Percentiles rank a stretch among this genome's conserved stretches.
Conservation (phyloP, 2,329 filamentous ascomycete species). For the Diaporthe destruens region DNA sequence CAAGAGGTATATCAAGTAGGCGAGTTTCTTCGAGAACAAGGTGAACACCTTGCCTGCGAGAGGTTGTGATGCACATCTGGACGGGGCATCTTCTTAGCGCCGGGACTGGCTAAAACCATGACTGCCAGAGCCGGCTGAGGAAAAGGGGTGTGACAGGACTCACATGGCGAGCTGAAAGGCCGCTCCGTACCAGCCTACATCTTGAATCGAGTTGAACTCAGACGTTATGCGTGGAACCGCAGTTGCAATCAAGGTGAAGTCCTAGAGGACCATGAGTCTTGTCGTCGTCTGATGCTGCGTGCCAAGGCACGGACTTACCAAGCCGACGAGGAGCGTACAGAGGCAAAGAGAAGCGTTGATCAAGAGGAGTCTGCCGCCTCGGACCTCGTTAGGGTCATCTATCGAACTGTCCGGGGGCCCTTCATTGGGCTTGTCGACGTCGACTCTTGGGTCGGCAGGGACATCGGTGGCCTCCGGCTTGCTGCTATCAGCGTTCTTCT, state of each 20-base stretch:
- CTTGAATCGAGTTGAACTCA: slow-evolving; percentile 50
- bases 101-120: not conserved
- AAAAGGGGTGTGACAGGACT: not conserved
- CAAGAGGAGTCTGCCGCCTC: not conserved
- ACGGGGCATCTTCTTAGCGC: slow-evolving; percentile 41
- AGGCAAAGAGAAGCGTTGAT: slow-evolving; percentile 3
- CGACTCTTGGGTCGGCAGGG: not conserved
- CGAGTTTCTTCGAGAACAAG: slow-evolving; percentile 52
- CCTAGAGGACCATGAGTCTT: not conserved
- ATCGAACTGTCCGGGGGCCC: not conserved
- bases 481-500: not conserved
- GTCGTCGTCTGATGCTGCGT: not conserved
- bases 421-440: not conserved
- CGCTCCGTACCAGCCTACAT: slow-evolving; percentile 51
- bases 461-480: not conserved
- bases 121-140: not conserved
- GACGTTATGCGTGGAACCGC: slow-evolving; percentile 48
- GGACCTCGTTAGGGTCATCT: not conserved
- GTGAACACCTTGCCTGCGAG: slow-evolving; percentile 56
- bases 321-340: slow-evolving; percentile 6
- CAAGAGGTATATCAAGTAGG: slow-evolving; percentile 49
- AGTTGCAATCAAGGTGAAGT: slow-evolving; percentile 17
- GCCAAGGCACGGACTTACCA: not conserved
- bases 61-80: slow-evolving; percentile 54
- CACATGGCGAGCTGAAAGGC: slow-evolving; percentile 41